Evolutionary conservation across 805 yeast species (phyloP), one percentile per base, ranked within the genome.

Genomic region (Ogataea paraovalis): DNA sequence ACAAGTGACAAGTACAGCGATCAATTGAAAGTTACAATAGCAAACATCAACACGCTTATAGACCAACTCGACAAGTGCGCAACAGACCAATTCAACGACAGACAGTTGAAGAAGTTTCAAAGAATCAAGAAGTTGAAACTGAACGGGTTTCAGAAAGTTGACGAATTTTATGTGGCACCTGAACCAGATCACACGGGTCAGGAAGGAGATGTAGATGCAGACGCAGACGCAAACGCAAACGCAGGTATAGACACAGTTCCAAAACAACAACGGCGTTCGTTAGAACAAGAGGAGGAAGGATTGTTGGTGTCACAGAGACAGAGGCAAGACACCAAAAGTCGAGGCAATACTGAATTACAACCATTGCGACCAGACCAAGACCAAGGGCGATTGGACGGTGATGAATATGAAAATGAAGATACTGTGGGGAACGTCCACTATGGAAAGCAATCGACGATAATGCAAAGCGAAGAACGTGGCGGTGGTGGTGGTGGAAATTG

Each of bases 21-120:
- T 5, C 44, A 41, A 32, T 14, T 41, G 21, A 33, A 41, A 21
- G 44, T 41, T n/a, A 41, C 44, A 33, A 43, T 37, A 16, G 19
- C 41, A 16, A 43, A 36, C 19, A 36, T 43, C 16, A 43, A 37
- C n/a, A 13, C 18, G 2, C 10, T 37, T 7, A 28, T 43, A 8
- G 45, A 36, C 18, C 4, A 36, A 20, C 22, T 41, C 20, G 28
- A 41, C n/a, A 14, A 21, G 13, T 27, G n/a, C 10, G 4, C 16
- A 3, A 20, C 30, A 4, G 14, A 8, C 3, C 19, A 20, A n/a
- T 28, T 41, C 14, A 14, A 13, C n/a, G 13, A 13, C 3, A 16
- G 18, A 20, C 39, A 41, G 7, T 1, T 22, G 3, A 14, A 32
- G 3, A 41, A 32, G 22, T 33, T 32, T 6, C n/a, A 41, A 21